These are phyloP conservation scores for Thamnidium elegans DNA, from an alignment of 192 early-diverging fungal species.

Conservation along the genomic window DNA sequence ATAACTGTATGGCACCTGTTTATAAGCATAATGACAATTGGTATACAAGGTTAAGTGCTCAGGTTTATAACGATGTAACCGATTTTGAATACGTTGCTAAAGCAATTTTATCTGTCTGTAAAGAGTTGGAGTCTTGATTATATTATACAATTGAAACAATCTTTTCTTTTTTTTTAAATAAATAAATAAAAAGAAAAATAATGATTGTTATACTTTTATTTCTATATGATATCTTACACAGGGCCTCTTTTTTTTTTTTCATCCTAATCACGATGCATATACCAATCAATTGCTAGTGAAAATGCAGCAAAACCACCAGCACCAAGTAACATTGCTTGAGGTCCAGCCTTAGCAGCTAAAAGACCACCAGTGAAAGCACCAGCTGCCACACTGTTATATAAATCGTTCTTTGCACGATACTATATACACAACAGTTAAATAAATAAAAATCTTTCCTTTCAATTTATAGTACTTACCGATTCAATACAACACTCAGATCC, in stretches of 20 bases:
- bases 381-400: slow-evolving; percentile 84
- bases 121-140: slow-evolving; percentile 28
- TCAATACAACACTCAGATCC: slow-evolving; percentile 95
- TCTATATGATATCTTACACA: too few species aligned
- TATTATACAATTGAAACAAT: too few species aligned
- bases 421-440: slow-evolving; percentile 21
- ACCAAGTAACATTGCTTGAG: slow-evolving; percentile 70
- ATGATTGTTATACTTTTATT: too few species aligned
- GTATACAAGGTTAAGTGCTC: slow-evolving; percentile 56
- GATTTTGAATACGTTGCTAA: slow-evolving; percentile 49
- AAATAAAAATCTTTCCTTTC: not conserved
- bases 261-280: slow-evolving; percentile 61
- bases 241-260: too few species aligned
- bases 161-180: too few species aligned
- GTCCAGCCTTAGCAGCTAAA: slow-evolving; percentile 73
- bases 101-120: slow-evolving; percentile 43
- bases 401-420: slow-evolving; percentile 94
- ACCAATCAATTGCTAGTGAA: slow-evolving; percentile 88
- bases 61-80: slow-evolving; percentile 52
- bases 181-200: too few species aligned
- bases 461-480: slow-evolving; percentile 48
- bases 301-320: slow-evolving; percentile 95
- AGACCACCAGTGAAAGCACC: slow-evolving; percentile 93
- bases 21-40: slow-evolving; percentile 48
- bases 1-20: slow-evolving; percentile 19